These are phyloP conservation scores for Fusarium napiforme DNA, from an alignment of 2,329 filamentous ascomycete genomes.

Conservation along the genomic window DNA sequence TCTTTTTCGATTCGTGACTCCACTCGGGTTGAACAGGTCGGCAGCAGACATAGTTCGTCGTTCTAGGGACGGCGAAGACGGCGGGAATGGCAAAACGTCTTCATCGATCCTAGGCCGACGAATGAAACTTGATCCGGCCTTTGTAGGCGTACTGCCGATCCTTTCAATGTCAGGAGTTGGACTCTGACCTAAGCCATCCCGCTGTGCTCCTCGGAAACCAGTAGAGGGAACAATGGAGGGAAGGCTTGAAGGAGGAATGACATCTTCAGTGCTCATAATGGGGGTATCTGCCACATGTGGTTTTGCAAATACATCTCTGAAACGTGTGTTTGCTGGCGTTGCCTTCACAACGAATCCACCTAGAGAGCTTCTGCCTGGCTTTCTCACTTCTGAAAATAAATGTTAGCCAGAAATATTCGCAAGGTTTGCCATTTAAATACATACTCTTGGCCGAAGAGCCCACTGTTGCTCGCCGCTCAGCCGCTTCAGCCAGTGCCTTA, in stretches of 20 bases:
- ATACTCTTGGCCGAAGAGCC: conserved; percentile 61
- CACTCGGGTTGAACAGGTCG: conserved; percentile 24
- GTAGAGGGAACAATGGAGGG: conserved; percentile 56
- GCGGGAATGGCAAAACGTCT: conserved; percentile 43
- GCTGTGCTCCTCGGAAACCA: conserved; percentile 48
- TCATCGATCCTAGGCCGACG: conserved; percentile 44
- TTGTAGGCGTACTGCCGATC: conserved; percentile 48
- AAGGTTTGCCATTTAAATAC: conserved; percentile 36
- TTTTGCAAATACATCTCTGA: conserved; percentile 60
- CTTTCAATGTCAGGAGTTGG: conserved; percentile 46
- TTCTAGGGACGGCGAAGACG: conserved; percentile 51
- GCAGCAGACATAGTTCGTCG: conserved; percentile 36
- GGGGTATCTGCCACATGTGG: conserved; percentile 36
- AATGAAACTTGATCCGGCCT: conserved; percentile 44
- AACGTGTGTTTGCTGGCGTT: conserved; percentile 66
- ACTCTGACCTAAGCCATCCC: conserved; percentile 46
- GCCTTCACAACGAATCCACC: conserved; percentile 64
- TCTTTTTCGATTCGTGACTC: conserved; percentile 26
- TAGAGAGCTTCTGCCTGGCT: conserved; percentile 54
- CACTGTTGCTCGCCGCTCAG: conserved; percentile 67
- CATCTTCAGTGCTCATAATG: conserved; percentile 43
- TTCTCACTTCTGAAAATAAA: conserved; percentile 60
- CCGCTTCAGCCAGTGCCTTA: conserved; percentile 73
- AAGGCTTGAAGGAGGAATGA: conserved; percentile 53
- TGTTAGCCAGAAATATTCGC: conserved; percentile 44